phyloP scores from a whole-genome alignment of 2,329 filamentous ascomycete species.

The Coniochaeta sp. region DNA sequence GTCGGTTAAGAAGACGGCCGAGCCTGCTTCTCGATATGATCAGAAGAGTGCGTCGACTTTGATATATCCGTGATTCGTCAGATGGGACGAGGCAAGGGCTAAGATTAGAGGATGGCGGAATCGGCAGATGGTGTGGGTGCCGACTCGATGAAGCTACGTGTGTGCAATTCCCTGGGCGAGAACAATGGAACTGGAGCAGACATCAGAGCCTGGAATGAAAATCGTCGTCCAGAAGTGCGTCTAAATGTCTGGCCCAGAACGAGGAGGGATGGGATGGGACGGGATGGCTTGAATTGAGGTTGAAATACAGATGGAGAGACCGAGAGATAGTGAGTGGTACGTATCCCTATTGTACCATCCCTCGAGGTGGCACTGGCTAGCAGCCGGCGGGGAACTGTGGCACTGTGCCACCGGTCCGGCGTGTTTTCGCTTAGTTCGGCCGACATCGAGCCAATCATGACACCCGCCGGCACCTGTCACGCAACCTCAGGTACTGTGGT shows the following conservation, averaged over 20 bases:
- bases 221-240: not conserved
- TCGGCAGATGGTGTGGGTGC: not conserved
- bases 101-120: not conserved
- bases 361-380: not conserved
- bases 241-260: not conserved
- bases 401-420: not conserved
- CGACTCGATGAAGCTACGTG: not conserved
- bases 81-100: not conserved
- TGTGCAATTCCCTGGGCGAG: not conserved
- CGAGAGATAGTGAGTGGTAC: no score
- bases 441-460: not conserved
- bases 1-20: not conserved
- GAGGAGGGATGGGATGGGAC: not conserved
- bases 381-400: not conserved
- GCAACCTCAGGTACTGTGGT: no score
- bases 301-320: not conserved
- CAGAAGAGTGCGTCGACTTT: not conserved
- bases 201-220: not conserved
- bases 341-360: no score
- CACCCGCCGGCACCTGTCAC: no score
- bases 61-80: not conserved
- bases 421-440: not conserved
- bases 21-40: constrained; percentile 2
- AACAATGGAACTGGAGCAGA: not conserved
- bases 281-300: no score